A percentile compares a stretch with the other conserved stretches of the same genome.
Evolutionary conservation across 2,329 filamentous ascomycete genomes (phyloP).

Genomic region (Scedosporium minutisporum): DNA sequence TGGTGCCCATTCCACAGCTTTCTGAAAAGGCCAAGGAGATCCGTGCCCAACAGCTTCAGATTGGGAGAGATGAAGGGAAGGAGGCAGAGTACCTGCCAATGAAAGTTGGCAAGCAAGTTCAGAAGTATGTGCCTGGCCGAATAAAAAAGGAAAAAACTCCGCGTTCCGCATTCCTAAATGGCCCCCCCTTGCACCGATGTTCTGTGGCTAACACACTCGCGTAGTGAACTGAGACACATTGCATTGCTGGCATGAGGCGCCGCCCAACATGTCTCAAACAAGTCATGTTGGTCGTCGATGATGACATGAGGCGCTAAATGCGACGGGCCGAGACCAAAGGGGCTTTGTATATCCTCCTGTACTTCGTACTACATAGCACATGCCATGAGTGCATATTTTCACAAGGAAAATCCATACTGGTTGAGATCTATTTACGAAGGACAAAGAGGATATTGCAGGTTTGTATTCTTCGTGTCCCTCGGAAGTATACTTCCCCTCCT

Average conservation of each 20-base stretch:
- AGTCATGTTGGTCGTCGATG: neutral
- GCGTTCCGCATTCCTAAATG: neutral
- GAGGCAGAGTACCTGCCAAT: constrained; percentile 38
- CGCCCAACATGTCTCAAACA: neutral
- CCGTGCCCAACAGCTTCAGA: constrained; percentile 33
- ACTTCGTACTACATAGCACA: too few species aligned
- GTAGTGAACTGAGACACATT: constrained; percentile 7
- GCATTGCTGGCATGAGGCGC: constrained; percentile 5
- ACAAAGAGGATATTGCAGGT: neutral
- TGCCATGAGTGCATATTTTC: too few species aligned
- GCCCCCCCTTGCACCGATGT: neutral
- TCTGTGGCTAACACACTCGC: neutral
- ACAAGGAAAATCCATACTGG: neutral
- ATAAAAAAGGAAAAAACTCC: too few species aligned
- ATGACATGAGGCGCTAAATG: neutral
- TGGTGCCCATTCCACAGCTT: constrained; percentile 40
- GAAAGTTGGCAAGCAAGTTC: constrained; percentile 51
- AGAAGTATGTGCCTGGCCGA: constrained; percentile 23
- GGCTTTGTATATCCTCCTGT: neutral
- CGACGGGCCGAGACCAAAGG: neutral
- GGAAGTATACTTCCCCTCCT: neutral
- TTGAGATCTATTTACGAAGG: neutral
- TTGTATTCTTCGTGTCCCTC: neutral
- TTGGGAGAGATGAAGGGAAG: constrained; percentile 44
- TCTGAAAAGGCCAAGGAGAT: constrained; percentile 33